Base-by-base conservation (phyloP, 2,329 filamentous ascomycete genomes). In the Cytospora chrysosperma region DNA sequence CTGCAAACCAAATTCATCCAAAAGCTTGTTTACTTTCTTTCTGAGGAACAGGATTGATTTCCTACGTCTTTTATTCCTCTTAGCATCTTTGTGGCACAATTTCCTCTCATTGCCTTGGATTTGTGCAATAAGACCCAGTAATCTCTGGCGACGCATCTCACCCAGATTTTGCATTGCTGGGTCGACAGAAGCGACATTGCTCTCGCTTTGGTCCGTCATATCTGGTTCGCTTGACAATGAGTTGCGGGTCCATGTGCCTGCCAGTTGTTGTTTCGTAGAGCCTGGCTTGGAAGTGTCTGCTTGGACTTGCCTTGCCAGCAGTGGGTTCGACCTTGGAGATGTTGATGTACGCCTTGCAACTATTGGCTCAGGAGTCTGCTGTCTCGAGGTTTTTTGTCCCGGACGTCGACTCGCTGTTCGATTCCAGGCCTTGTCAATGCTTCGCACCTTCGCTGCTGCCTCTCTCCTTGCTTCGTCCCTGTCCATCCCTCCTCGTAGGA, bases 401-500 rank as follows among this genome's bases (percentile, higher is more conserved):
- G 19, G n/a, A 12, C 9, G 19, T n/a, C 40, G 40, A 43, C n/a
- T 19, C 40, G 19, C 40, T 43, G 7, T n/a, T 43, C 40, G 40
- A n/a, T n/a, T 43, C 72, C 71, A 73, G 13, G 28, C 37, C 40
- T 24, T 65, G 7, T 63, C 66, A 21, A 70, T 54, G 17, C 72
- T 65, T n/a, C 63, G 63, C 3, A 72, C 47, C 58, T 55, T 58
- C 5, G 47, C 43, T 55, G 28, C 53, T 4, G 72, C 65, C 30
- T 49, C 12, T 26, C 53, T 19, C 19, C 73, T 67, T n/a, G 73
- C 72, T 9, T 63, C 55, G 6, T 64, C 58, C 26, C 68, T 68
- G 3, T 17, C 17, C 19, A 59, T 19, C 0, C 67, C 67, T 2
- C 30, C 30, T 19, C 63, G 64, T 61, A 82, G 64, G 50, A 80